phyloP scores from a whole-genome alignment of 306 rosid genomes.

The Trichosanthes cucumerina region DNA sequence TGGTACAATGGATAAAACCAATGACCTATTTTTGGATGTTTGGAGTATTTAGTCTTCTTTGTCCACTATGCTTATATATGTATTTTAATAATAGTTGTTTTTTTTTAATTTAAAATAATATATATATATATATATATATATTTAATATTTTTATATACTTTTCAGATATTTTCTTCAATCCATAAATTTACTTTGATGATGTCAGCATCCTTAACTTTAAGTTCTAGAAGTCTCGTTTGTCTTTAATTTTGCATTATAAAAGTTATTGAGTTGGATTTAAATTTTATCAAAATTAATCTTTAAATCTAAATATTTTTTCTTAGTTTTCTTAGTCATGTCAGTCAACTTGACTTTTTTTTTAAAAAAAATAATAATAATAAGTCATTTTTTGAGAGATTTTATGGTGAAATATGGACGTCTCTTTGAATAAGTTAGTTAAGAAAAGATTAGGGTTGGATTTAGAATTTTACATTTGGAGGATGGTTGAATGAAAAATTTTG shows the following conservation, averaged over 20 bases:
- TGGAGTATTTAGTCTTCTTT: neutral
- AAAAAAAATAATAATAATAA: too few relatives aligned
- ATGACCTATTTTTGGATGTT: neutral
- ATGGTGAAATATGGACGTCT: neutral
- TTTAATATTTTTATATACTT: neutral
- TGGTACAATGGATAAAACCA: neutral
- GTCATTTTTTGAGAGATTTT: neutral
- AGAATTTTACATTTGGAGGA: too few relatives aligned
- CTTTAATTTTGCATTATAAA: neutral
- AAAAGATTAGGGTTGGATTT: too few relatives aligned
- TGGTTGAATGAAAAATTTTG: too few relatives aligned
- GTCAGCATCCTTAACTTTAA: neutral
- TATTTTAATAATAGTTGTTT: neutral
- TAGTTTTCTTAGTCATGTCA: neutral
- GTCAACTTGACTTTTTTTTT: too few relatives aligned
- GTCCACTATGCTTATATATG: neutral
- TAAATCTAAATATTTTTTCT: neutral
- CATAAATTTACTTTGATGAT: neutral
- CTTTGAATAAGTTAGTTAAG: too few relatives aligned
- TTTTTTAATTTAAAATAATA: neutral
- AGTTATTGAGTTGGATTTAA: neutral
- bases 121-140: too few relatives aligned
- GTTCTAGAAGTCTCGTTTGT: neutral
- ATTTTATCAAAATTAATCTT: neutral
- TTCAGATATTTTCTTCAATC: neutral